These are phyloP conservation scores for Astragalus glycyphyllos DNA, from an alignment of 306 rosid genomes.

Conservation along the genomic window DNA sequence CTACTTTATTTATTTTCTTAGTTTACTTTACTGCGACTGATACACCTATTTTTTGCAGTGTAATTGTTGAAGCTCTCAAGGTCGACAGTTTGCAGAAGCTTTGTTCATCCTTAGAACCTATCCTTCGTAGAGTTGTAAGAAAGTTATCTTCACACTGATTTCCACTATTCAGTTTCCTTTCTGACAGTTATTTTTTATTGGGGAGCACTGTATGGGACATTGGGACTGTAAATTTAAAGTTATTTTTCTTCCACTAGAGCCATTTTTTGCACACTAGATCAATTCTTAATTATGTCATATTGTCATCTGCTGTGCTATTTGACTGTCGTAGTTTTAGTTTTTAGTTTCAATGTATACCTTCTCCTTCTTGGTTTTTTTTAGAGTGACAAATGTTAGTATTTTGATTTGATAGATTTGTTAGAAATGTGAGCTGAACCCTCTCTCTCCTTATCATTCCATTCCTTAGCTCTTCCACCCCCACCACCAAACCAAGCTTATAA, in stretches of 20 bases:
- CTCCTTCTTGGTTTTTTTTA: background rate
- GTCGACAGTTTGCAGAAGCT: slow-evolving; percentile 87
- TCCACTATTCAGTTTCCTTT: slow-evolving; percentile 21
- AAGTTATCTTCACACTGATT: slow-evolving; percentile 25
- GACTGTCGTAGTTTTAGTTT: background rate
- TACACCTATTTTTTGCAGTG: slow-evolving; percentile 54
- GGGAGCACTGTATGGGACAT: background rate
- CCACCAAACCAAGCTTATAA: no score
- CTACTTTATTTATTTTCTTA: slow-evolving; percentile 12
- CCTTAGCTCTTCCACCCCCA: no score
- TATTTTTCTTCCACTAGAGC: slow-evolving; percentile 9
- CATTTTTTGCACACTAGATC: background rate
- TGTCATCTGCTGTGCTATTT: slow-evolving; percentile 16
- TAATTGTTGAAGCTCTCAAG: slow-evolving; percentile 82
- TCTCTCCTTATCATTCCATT: no score
- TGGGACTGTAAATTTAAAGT: background rate
- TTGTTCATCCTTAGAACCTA: slow-evolving; percentile 81
- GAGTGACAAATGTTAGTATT: no score
- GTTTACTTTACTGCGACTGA: slow-evolving; percentile 30
- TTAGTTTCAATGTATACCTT: background rate
- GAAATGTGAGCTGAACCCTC: no score
- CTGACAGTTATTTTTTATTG: slow-evolving; percentile 7
- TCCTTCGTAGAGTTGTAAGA: slow-evolving; percentile 86
- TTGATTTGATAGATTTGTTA: no score
- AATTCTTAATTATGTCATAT: slow-evolving; percentile 16